Evolutionary conservation across 495 filamentous ascomycete species (phyloP), one percentile per base, ranked within the genome.

Genomic region (Penicillium dipodomyicola): DNA sequence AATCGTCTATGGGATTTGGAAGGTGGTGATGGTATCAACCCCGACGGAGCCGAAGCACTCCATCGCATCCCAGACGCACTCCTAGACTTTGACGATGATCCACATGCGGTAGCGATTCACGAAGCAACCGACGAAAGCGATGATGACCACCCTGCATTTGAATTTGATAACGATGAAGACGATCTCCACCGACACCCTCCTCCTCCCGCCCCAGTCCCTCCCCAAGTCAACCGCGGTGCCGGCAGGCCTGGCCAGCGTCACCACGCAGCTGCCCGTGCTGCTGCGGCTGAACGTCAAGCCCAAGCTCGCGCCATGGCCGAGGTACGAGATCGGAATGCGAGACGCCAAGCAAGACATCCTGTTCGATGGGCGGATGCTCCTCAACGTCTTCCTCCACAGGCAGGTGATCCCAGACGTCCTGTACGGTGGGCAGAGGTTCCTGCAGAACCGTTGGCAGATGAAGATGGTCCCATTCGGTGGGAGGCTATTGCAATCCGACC

Each of bases 1-100:
- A 87, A 87, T 80, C 83, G 89, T 5, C 77, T 98, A 2, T 96
- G 91, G 92, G 92, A 96, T 65, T 64, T 96, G 52, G 92, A 93
- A 72, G 81, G 80, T 22, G 91, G 91, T 0, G 93, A 96, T 67
- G 89, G 89, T 17, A 55, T 75, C 39, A 56, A 79, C 44, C 76
- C 76, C 0, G 73, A 75, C 43, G 76, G 76, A 1, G 72, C 73
- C 5, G 76, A 75, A 52, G 73, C 66, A 20, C 58, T 79, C 1
- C 76, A 79, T 58, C 73, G 60, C 19, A 67, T 76, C 20, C 76
- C 76, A 19, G 66, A 69, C 11, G 64, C 68, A 15, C 46, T 77
- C 4, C 40, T 72, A 1, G 59, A 71, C 10, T 72, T 74, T 30
- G 77, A 79, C 20, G 75, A 76, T 25, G 67, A 69, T n/a, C 20